These are phyloP conservation scores for Sphaerobolus stellatus DNA, from an alignment of 1,284 basidiomycete genomes.

Conservation along the genomic window DNA sequence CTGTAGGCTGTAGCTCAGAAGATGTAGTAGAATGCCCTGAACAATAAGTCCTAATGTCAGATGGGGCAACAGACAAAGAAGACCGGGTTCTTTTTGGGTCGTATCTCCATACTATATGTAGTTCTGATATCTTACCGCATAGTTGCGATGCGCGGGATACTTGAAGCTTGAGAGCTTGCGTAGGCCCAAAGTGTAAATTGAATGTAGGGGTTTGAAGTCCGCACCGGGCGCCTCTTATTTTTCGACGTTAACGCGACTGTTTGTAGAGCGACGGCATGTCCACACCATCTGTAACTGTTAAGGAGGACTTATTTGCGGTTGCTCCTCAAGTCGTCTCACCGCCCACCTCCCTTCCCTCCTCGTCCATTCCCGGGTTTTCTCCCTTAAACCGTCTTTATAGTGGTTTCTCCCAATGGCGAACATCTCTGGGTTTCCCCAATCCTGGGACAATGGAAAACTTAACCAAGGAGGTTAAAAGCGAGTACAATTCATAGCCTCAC, in stretches of 20 bases:
- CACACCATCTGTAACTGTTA: slow-evolving; percentile 3
- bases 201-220: too few relatives aligned
- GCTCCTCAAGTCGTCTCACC: slow-evolving; percentile 7
- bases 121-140: too few relatives aligned
- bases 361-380: slow-evolving; percentile 39
- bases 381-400: slow-evolving; percentile 67
- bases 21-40: too few relatives aligned
- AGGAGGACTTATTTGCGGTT: slow-evolving; percentile 4
- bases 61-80: too few relatives aligned
- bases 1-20: too few relatives aligned
- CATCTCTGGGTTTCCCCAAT: slow-evolving; percentile 76
- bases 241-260: slow-evolving; percentile 3
- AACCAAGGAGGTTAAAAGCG: slow-evolving; percentile 88
- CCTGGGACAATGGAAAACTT: slow-evolving; percentile 90
- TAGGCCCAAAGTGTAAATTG: too few relatives aligned
- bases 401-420: slow-evolving; percentile 78
- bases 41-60: too few relatives aligned
- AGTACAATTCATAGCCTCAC: slow-evolving; percentile 21
- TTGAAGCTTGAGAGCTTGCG: too few relatives aligned
- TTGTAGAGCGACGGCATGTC: slow-evolving; percentile 10
- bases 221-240: slow-evolving; percentile 8
- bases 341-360: slow-evolving; percentile 18
- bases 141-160: too few relatives aligned
- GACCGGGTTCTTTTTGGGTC: too few relatives aligned
- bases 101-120: too few relatives aligned